These are phyloP conservation scores for Coemansia sp. DNA, from an alignment of 192 early-diverging fungal genomes.

Conservation along the genomic window DNA sequence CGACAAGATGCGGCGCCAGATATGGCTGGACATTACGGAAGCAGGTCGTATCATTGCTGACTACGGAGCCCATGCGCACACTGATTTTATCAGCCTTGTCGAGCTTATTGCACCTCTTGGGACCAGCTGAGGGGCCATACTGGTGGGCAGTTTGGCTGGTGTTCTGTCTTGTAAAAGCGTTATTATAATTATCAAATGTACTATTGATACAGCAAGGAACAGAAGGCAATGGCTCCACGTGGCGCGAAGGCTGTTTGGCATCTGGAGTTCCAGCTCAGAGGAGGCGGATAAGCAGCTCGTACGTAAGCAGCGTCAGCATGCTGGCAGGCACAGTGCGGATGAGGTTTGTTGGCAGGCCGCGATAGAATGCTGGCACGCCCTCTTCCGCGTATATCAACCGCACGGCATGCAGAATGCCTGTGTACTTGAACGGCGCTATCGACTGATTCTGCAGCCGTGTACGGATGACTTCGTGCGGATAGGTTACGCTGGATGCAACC, in stretches of 20 bases:
- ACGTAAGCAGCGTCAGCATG: constrained; percentile 85
- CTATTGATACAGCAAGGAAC: constrained; percentile 5
- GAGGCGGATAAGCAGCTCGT: constrained; percentile 78
- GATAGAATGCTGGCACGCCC: constrained; percentile 82
- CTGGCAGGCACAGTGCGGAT: constrained; percentile 87
- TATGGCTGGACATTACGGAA: constrained; percentile 42
- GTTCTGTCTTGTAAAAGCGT: too few species aligned
- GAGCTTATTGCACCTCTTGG: constrained; percentile 31
- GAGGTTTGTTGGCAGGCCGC: constrained; percentile 83
- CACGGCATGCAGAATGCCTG: constrained; percentile 79
- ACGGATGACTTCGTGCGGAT: constrained; percentile 95
- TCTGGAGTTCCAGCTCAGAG: constrained; percentile 26
- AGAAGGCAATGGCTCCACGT: neutral
- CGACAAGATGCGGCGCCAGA: constrained; percentile 52
- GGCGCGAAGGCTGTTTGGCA: too few species aligned
- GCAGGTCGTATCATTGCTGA: constrained; percentile 15
- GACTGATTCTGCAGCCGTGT: constrained; percentile 92
- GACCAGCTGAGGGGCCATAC: neutral
- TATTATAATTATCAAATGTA: neutral
- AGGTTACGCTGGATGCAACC: constrained; percentile 85
- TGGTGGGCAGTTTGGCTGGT: too few species aligned
- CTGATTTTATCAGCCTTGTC: constrained; percentile 19
- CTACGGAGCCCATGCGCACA: constrained; percentile 18
- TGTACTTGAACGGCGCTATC: constrained; percentile 72
- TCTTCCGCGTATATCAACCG: constrained; percentile 75